Conservation (phyloP, 345 rosid species). For the Murraya paniculata region DNA sequence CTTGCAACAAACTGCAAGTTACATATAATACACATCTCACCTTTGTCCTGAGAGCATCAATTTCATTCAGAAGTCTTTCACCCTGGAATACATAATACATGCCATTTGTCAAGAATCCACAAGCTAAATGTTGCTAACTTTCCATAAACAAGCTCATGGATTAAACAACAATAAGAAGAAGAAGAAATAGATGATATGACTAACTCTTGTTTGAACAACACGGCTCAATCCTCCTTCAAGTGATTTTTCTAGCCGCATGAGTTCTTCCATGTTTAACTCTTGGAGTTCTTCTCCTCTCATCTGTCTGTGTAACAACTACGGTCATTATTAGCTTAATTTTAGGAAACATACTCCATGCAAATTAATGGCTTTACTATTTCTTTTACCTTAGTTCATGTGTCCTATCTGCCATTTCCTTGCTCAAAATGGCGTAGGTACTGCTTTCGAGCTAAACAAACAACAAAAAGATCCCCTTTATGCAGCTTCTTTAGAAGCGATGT, state of each 20-base stretch:
- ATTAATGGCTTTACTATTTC: neutral
- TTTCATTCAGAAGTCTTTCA: conserved; percentile 20
- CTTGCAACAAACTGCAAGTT: neutral
- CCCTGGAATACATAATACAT: conserved; percentile 20
- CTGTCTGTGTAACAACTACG: conserved; percentile 41
- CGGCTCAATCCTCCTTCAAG: conserved; percentile 61
- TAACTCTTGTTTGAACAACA: conserved; percentile 32
- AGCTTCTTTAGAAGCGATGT: neutral
- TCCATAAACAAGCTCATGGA: neutral
- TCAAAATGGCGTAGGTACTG: conserved; percentile 14
- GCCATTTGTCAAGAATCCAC: neutral
- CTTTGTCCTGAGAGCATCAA: conserved; percentile 27
- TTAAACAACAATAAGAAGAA: neutral
- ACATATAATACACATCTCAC: conserved; percentile 2
- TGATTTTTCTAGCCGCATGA: conserved; percentile 68
- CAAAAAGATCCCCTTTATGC: neutral
- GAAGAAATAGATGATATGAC: neutral
- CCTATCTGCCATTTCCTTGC: conserved; percentile 35
- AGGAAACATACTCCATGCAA: neutral
- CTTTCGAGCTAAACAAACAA: conserved; percentile 27
- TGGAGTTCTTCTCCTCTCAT: conserved; percentile 95
- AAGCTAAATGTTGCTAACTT: neutral
- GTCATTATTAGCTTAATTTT: neutral
- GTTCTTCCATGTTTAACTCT: conserved; percentile 67
- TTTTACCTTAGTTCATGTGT: conserved; percentile 39